Evolutionary conservation across 306 rosid species (phyloP), one percentile per base, ranked within the genome.

Genomic region (Sphenostylis stenocarpa): DNA sequence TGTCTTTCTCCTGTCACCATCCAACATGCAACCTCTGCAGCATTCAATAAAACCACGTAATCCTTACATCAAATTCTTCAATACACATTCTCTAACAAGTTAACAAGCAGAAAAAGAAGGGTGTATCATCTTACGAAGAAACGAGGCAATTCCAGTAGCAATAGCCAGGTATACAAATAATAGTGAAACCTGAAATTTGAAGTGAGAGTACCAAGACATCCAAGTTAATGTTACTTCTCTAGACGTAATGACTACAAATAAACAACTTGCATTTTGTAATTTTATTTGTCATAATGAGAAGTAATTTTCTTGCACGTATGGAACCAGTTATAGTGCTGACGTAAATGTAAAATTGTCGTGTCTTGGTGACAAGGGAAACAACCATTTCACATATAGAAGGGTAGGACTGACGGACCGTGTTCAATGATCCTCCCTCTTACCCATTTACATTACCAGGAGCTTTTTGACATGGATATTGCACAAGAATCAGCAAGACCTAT

Each of bases 1-100:
- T 94, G 98, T 77, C 98, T 90, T 75, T 91, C 98, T 67, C 97
- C 97, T 0, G 96, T 90, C 28, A 94, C 93, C 90, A 89, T 89
- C 98, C 97, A 94, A 75, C 93, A 85, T n/a, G 98, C 3, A 51
- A 94, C 96, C 95, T 94, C 97, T 94, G 76, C 80, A 55, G 9
- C 62, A 36, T 43, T 49, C 10, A 60, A 73, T 78, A 52, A 29
- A 64, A 28, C 55, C 7, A 73, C 5, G 61, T 68, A 65, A 58
- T 6, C 19, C 9, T 60, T 2, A 33, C 20, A 29, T 57, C 43
- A 81, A 15, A 72, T 23, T 14, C 16, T 16, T 51, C 38, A 56
- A 21, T 21, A 23, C 19, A 8, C 17, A 58, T 28, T 17, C 26
- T 45, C 39, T 41, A 52, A n/a, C 56, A 41, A 43, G 51, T 31